Evolutionary conservation across 2,329 filamentous ascomycete genomes (phyloP).

Genomic region (Colletotrichum cuscutae): DNA sequence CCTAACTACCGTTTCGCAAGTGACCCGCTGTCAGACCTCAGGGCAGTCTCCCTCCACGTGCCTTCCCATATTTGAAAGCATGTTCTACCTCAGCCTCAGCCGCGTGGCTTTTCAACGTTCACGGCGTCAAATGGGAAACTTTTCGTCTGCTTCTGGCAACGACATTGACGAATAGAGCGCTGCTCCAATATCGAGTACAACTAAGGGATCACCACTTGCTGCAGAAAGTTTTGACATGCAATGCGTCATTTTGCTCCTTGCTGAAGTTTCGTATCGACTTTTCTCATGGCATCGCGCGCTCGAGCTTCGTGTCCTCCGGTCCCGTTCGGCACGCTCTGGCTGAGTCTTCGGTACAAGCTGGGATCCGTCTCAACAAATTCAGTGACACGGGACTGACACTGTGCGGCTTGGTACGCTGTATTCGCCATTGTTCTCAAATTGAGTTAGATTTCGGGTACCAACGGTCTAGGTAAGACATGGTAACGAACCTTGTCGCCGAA

Average conservation of each 20-base stretch:
- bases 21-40: background rate
- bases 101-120: background rate
- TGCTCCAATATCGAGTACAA: background rate
- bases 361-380: background rate
- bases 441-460: background rate
- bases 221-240: too few relatives aligned
- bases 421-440: background rate
- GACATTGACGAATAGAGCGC: background rate
- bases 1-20: background rate
- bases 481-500: background rate
- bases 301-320: background rate
- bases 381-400: background rate
- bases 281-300: background rate
- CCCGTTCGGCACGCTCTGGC: background rate
- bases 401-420: background rate
- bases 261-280: background rate
- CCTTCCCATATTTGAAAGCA: background rate
- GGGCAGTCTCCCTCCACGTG: background rate
- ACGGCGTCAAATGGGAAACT: background rate
- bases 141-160: background rate
- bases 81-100: too few relatives aligned
- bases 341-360: background rate
- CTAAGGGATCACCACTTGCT: background rate
- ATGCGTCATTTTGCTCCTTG: background rate
- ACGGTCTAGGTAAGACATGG: background rate